These are phyloP conservation scores for Helichrysum umbraculigerum DNA, from an alignment of 129 eudicot species.

Conservation along the genomic window DNA sequence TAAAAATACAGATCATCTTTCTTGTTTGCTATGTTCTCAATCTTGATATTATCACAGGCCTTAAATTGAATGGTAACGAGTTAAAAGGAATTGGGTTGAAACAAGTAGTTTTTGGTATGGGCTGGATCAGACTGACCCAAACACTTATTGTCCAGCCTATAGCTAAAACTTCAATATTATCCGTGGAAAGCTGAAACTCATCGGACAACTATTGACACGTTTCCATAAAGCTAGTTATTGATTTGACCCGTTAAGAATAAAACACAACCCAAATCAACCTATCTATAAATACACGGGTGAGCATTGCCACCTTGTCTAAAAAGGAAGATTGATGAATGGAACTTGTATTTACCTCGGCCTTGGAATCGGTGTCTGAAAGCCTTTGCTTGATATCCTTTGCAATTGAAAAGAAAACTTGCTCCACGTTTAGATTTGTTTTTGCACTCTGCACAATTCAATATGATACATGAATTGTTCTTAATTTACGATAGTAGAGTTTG, in stretches of 20 bases:
- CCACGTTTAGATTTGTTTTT: slow-evolving; percentile 52
- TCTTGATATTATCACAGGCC: background rate
- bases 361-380: slow-evolving; percentile 64
- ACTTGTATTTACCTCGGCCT: slow-evolving; percentile 42
- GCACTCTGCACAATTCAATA: slow-evolving; percentile 48
- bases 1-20: background rate
- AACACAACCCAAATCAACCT: background rate
- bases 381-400: slow-evolving; percentile 61
- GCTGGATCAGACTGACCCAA: background rate
- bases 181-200: background rate
- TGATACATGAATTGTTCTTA: background rate
- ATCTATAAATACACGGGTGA: background rate
- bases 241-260: background rate
- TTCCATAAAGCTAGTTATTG: background rate
- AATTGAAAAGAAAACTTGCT: slow-evolving; percentile 52
- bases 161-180: background rate
- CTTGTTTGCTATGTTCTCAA: background rate
- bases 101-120: background rate
- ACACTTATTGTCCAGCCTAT: background rate
- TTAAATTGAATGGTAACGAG: background rate
- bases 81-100: background rate
- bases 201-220: background rate
- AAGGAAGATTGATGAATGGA: background rate
- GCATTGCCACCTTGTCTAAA: background rate
- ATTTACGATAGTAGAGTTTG: background rate